Conservation (phyloP, 306 rosid genomes). For the Cicer arietinum region DNA sequence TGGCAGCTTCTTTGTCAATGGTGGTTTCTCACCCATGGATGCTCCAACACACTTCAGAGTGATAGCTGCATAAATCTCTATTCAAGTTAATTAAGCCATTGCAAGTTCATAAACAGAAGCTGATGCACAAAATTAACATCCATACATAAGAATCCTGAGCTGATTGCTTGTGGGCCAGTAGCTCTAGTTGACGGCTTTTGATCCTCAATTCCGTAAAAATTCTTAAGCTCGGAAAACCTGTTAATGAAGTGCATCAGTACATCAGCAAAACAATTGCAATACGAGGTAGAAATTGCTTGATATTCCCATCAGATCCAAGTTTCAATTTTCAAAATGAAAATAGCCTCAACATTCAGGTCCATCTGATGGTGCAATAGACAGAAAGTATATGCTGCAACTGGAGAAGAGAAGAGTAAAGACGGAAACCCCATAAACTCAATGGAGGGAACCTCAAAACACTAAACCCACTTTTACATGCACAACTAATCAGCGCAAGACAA, state of each 20-base stretch:
- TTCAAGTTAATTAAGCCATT: slow-evolving; percentile 36
- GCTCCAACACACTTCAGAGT: slow-evolving; percentile 90
- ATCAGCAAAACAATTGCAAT: slow-evolving; percentile 22
- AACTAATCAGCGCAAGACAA: background rate
- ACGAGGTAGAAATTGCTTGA: slow-evolving; percentile 19
- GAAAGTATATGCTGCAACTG: background rate
- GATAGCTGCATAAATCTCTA: slow-evolving; percentile 70
- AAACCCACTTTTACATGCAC: background rate
- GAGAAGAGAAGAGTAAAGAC: background rate
- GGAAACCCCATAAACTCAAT: background rate
- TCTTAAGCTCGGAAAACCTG: slow-evolving; percentile 84
- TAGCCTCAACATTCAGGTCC: slow-evolving; percentile 14
- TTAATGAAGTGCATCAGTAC: slow-evolving; percentile 37
- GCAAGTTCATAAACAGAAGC: slow-evolving; percentile 19
- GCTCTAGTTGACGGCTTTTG: slow-evolving; percentile 60
- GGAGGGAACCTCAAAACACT: background rate
- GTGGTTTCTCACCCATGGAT: slow-evolving; percentile 87
- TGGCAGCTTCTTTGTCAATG: slow-evolving; percentile 81
- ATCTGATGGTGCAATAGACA: background rate
- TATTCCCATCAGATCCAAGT: slow-evolving; percentile 16
- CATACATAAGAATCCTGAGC: slow-evolving; percentile 84
- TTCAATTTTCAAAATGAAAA: slow-evolving; percentile 25
- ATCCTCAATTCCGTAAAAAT: slow-evolving; percentile 81
- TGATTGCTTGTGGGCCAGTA: slow-evolving; percentile 75
- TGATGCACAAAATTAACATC: slow-evolving; percentile 8